Conservation (phyloP, 169 alveolate species). For the Toxoplasma gondii region DNA sequence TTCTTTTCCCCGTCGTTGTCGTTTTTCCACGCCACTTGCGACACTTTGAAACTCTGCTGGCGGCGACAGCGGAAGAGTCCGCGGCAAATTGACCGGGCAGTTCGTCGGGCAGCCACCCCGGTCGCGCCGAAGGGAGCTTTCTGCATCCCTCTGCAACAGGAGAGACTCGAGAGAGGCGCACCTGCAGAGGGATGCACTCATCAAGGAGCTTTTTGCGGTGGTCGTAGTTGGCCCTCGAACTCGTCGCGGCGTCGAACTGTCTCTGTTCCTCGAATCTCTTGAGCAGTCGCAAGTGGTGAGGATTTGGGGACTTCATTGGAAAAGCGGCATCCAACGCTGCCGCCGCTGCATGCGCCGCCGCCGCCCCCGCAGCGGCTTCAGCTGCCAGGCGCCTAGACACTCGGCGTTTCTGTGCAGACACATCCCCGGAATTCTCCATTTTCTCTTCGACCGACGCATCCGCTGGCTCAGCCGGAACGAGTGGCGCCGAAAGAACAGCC, state of each 20-base stretch:
- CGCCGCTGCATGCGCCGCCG: slow-evolving; percentile 1
- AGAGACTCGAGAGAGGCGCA: too few species aligned
- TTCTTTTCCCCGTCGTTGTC: too few species aligned
- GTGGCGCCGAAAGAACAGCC: slow-evolving; percentile 14
- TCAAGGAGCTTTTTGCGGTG: neutral
- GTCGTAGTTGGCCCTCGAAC: neutral
- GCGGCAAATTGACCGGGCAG: too few species aligned
- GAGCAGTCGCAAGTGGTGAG: neutral
- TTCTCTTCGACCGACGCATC: too few species aligned
- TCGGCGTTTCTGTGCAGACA: neutral
- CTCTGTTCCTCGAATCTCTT: neutral
- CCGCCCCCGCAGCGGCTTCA: neutral
- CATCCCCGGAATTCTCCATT: neutral
- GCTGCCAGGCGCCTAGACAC: neutral
- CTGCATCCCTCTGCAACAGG: too few species aligned
- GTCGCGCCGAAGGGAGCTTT: too few species aligned
- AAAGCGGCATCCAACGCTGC: neutral
- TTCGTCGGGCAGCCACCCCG: too few species aligned
- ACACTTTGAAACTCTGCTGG: too few species aligned
- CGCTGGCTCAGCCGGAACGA: neutral
- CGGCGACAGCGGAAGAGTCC: too few species aligned
- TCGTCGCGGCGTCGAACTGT: neutral
- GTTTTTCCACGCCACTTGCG: too few species aligned
- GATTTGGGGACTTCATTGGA: neutral
- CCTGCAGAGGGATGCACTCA: neutral